Percentiles rank a stretch among this genome's conserved stretches.
These are phyloP conservation scores for Chalciporus chontae DNA, from an alignment of 768 basidiomycete genomes.

Conservation along the genomic window DNA sequence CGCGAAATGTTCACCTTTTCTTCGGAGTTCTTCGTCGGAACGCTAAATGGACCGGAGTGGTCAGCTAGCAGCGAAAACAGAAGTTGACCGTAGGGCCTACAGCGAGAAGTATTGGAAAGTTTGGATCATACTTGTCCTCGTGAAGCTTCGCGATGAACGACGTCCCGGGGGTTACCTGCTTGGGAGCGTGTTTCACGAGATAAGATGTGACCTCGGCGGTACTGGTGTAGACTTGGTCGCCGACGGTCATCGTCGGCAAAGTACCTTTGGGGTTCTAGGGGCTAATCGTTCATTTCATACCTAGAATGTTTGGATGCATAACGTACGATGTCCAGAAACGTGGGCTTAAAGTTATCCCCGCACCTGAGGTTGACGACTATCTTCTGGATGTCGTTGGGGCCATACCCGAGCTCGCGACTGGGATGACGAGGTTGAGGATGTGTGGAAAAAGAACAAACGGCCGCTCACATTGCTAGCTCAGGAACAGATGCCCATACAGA, in stretches of 20 bases:
- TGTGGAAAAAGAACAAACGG: no score
- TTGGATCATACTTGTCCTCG: slow-evolving; percentile 46
- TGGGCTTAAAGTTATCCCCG: slow-evolving; percentile 47
- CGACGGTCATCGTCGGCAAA: slow-evolving; percentile 39
- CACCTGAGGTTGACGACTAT: slow-evolving; percentile 40
- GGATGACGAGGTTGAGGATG: background rate
- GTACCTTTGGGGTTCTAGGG: slow-evolving; percentile 43
- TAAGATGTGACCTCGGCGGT: slow-evolving; percentile 40
- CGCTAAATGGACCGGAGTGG: slow-evolving; percentile 30
- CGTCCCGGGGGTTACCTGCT: slow-evolving; percentile 33
- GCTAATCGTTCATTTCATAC: background rate
- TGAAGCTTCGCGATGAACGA: slow-evolving; percentile 41
- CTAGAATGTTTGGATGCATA: background rate
- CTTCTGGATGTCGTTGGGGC: slow-evolving; percentile 32
- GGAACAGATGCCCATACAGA: slow-evolving; percentile 42
- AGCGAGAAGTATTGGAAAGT: slow-evolving; percentile 43
- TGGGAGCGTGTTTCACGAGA: slow-evolving; percentile 39
- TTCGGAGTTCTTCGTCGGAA: slow-evolving; percentile 44
- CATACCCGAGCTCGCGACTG: slow-evolving; percentile 44
- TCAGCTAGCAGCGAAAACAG: background rate
- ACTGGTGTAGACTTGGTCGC: slow-evolving; percentile 35
- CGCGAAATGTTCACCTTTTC: slow-evolving; percentile 32
- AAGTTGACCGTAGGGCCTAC: slow-evolving; percentile 24
- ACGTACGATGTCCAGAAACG: slow-evolving; percentile 40
- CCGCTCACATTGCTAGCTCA: slow-evolving; percentile 40